These are phyloP conservation scores for Epichloe typhina DNA, from an alignment of 2,329 filamentous ascomycete genomes.

Conservation along the genomic window DNA sequence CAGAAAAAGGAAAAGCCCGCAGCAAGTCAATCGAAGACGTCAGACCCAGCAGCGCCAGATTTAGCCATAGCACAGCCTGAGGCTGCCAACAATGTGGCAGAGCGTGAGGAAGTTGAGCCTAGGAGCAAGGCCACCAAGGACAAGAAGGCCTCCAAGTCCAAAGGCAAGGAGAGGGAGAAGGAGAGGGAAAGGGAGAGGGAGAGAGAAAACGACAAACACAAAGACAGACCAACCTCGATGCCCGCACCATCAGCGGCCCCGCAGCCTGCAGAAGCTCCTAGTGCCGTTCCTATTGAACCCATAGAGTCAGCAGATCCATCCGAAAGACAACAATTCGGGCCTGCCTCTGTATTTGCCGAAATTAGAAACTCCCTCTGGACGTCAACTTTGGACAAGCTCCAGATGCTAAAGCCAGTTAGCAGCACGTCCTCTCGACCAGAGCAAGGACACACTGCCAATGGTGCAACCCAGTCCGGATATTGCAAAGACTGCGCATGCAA, in stretches of 20 bases:
- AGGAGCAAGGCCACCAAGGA: conserved; percentile 18
- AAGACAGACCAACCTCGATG: conserved; percentile 4
- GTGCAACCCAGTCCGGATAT: conserved; percentile 14
- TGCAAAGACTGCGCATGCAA: conserved; percentile 26
- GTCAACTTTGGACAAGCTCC: conserved; percentile 20
- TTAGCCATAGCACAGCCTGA: neutral
- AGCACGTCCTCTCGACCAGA: conserved; percentile 17
- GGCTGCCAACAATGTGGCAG: neutral
- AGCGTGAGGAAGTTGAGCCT: conserved; percentile 8
- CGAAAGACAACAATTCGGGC: conserved; percentile 20
- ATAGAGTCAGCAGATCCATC: conserved; percentile 10
- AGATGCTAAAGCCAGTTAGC: conserved; percentile 23
- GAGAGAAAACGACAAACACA: conserved; percentile 5
- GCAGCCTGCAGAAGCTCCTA: conserved; percentile 9
- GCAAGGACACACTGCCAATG: conserved; percentile 9
- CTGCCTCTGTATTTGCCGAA: conserved; percentile 22
- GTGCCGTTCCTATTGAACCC: conserved; percentile 8
- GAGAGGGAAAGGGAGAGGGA: conserved; percentile 3
- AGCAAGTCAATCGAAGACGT: conserved; percentile 5
- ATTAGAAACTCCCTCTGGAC: conserved; percentile 21
- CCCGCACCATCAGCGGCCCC: conserved; percentile 2
- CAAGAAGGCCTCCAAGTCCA: conserved; percentile 19
- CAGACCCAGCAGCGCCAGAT: neutral
- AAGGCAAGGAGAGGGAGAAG: conserved; percentile 10
- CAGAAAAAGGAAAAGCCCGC: conserved; percentile 57